Conservation (phyloP, 345 rosid genomes). For the Gynandropsis gynandra region DNA sequence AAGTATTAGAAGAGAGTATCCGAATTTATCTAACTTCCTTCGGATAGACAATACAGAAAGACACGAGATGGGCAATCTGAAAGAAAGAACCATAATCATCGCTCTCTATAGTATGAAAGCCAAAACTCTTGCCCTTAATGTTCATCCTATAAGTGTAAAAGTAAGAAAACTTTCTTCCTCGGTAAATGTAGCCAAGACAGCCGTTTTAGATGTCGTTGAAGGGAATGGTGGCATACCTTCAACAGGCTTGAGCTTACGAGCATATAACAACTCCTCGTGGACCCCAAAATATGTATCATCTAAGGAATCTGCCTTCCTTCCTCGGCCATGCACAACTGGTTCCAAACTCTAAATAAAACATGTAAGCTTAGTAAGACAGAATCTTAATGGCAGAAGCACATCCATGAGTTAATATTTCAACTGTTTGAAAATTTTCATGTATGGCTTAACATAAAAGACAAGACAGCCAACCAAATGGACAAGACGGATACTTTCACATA, state of each 20-base stretch:
- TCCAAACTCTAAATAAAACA: constrained; percentile 52
- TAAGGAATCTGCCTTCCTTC: constrained; percentile 57
- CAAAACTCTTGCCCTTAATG: background rate
- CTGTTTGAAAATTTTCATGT: background rate
- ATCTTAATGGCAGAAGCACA: background rate
- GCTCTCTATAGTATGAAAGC: too few species aligned
- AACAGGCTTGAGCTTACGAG: constrained; percentile 76
- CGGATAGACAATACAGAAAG: background rate
- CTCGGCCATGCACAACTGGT: constrained; percentile 87
- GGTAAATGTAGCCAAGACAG: background rate
- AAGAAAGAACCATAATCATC: background rate
- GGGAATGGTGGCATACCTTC: constrained; percentile 43
- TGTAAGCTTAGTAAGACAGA: constrained; percentile 10
- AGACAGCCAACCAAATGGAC: too few species aligned
- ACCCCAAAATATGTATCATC: constrained; percentile 88
- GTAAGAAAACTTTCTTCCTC: too few species aligned
- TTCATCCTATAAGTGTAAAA: too few species aligned
- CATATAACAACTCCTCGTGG: constrained; percentile 66
- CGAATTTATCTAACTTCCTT: background rate
- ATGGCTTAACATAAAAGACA: too few species aligned
- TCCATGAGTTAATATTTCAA: background rate
- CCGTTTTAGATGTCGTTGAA: background rate
- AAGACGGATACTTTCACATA: background rate
- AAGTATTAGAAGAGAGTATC: background rate
- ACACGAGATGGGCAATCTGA: background rate